Conservation (phyloP, 2,329 filamentous ascomycete species). For the Didymosphaeria variabile region DNA sequence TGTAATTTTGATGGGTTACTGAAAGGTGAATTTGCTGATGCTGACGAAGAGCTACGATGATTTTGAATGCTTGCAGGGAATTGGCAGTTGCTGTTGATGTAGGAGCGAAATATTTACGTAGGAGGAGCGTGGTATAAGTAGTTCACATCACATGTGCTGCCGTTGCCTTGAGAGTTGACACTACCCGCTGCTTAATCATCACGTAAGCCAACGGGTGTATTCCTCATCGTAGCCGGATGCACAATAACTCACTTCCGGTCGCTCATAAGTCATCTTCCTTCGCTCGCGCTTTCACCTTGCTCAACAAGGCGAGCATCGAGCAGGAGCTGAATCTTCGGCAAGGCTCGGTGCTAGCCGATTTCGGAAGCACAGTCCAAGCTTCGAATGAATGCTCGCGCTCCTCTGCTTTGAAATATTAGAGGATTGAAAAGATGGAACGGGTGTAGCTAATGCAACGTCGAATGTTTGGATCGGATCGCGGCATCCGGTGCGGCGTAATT, state of each 20-base stretch:
- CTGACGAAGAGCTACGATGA: neutral
- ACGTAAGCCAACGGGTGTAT: neutral
- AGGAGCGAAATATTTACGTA: neutral
- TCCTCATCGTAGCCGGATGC: neutral
- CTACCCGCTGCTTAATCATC: neutral
- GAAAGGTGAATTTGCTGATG: neutral
- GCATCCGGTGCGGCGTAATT: neutral
- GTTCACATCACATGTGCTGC: neutral
- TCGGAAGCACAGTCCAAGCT: neutral
- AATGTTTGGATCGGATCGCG: too few relatives aligned
- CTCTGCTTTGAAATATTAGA: neutral
- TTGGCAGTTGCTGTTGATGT: neutral
- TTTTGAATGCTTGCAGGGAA: too few relatives aligned
- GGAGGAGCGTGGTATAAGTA: neutral
- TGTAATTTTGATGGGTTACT: neutral
- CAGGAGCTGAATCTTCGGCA: neutral
- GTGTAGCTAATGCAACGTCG: too few relatives aligned
- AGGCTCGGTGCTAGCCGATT: neutral
- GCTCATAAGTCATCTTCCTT: neutral
- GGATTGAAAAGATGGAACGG: neutral
- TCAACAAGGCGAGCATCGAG: constrained; percentile 1
- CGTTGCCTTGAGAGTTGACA: neutral
- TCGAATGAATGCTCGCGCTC: neutral
- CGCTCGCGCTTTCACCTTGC: neutral
- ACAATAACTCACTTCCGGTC: neutral